A percentile compares a stretch with the other conserved stretches of the same genome.
Conservation (phyloP, 2,329 filamentous ascomycete genomes). For the Didymella pomorum region DNA sequence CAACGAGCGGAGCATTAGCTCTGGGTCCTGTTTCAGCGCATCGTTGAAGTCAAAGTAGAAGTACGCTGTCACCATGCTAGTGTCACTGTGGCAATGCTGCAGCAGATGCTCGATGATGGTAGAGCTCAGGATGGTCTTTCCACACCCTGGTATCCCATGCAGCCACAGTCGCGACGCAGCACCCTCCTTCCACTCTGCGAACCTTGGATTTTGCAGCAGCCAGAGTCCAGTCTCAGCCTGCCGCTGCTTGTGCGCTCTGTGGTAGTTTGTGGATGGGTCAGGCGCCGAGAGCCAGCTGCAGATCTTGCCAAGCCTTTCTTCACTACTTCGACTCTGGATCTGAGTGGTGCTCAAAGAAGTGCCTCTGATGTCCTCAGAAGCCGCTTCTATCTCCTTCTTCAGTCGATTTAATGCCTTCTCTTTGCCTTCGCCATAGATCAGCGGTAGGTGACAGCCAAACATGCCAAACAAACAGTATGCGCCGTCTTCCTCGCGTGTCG, state of each 20-base stretch:
- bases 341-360: no score
- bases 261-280: constrained; percentile 48
- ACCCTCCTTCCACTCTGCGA: constrained; percentile 42
- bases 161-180: constrained; percentile 50
- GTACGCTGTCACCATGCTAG: constrained; percentile 26
- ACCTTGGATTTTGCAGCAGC: constrained; percentile 43
- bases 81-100: constrained; percentile 20
- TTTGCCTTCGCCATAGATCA: constrained; percentile 37
- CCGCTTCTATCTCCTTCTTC: neutral
- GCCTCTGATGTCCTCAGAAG: no score
- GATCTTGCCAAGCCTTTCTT: constrained; percentile 22
- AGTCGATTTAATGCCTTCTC: neutral
- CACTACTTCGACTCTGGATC: no score
- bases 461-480: constrained; percentile 27
- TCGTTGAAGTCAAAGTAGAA: constrained; percentile 52
- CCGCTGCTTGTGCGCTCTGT: constrained; percentile 41
- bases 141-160: constrained; percentile 53
- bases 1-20: constrained; percentile 50
- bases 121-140: constrained; percentile 54
- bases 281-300: constrained; percentile 47
- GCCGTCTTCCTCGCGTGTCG: constrained; percentile 28
- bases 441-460: constrained; percentile 22
- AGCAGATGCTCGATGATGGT: constrained; percentile 47
- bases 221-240: constrained; percentile 48
- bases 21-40: constrained; percentile 44